Evolutionary conservation across 148 eudicot species (phyloP), one percentile per base, ranked within the genome.

Genomic region (Gaultheria prostrata): DNA sequence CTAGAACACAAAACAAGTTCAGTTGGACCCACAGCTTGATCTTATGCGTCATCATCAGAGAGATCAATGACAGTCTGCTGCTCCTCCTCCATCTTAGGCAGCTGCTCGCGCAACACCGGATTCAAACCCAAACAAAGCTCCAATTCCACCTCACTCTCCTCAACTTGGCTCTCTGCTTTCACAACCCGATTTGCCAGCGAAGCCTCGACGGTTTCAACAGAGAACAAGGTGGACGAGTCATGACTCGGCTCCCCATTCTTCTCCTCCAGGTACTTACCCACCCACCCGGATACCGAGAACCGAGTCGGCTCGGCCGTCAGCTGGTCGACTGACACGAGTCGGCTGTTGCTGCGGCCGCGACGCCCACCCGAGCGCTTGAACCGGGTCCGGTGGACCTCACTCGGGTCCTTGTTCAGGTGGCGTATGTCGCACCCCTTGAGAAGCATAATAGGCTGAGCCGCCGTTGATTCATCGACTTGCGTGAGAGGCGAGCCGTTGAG

Each of bases 401-500:
- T 6, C 20, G 80, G 43, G 12, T 35, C 81, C 82, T 70, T 82
- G 75, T 63, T 26, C 13, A 56, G 43, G 21, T 91, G 94, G 79
- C 92, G 92, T 26, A 89, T 89, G 80, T 91, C 91, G 53, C 85
- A 83, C 24, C 82, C 89, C 78, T 86, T 83, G 48, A 82, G 82
- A 71, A 90, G 91, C 8, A 86, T 85, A 5, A 70, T 54, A 57
- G 17, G 84, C 83, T 51, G 86, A 30, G 75, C 76, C 82, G 51
- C 30, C 39, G 81, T 9, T 1, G 20, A 63, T 13, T 79, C 78
- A 14, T 11, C 45, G 46, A 87, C 65, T 50, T 82, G 89, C 53
- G 76, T 82, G 90, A 89, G 86, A 35, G 90, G 91, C 4, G 79
- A 61, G 32, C 94, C 93, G 30, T 80, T 81, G 10, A 93, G 95